Conservation (phyloP, 2,329 filamentous ascomycete genomes). For the Grosmannia clavigera region DNA sequence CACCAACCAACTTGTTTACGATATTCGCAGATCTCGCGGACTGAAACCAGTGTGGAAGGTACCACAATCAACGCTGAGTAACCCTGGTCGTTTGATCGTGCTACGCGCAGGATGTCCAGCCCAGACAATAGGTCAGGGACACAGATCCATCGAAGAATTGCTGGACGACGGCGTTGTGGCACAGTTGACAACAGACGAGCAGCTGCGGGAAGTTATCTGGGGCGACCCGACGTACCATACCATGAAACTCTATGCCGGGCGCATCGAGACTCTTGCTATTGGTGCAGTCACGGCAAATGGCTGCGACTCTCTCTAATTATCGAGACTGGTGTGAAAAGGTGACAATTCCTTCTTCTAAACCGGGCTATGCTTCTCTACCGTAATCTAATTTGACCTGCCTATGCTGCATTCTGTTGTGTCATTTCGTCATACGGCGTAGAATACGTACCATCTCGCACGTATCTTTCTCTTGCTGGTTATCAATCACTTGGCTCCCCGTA, state of each 20-base stretch:
- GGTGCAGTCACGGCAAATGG: slow-evolving; percentile 37
- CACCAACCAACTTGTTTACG: not conserved
- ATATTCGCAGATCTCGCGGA: not conserved
- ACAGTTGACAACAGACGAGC: slow-evolving; percentile 53
- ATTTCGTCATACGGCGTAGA: not conserved
- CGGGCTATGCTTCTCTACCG: not conserved
- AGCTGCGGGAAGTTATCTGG: slow-evolving; percentile 61
- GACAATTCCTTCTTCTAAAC: not conserved
- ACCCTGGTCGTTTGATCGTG: slow-evolving; percentile 57
- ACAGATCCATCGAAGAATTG: slow-evolving; percentile 36
- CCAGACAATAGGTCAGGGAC: slow-evolving; percentile 23
- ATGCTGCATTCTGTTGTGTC: not conserved
- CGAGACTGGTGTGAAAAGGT: not conserved
- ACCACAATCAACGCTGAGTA: slow-evolving; percentile 53
- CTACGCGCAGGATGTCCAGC: slow-evolving; percentile 38
- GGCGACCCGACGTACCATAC: slow-evolving; percentile 70
- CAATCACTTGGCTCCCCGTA: not conserved
- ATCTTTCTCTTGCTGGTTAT: not conserved
- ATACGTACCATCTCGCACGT: not conserved
- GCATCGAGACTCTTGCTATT: slow-evolving; percentile 60
- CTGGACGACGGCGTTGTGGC: slow-evolving; percentile 53
- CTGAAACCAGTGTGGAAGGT: slow-evolving; percentile 47
- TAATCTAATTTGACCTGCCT: not conserved
- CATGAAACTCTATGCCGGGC: slow-evolving; percentile 63
- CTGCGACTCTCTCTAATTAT: not conserved